phyloP scores from a whole-genome alignment of 306 rosid genomes.

The Glycyrrhiza uralensis region DNA sequence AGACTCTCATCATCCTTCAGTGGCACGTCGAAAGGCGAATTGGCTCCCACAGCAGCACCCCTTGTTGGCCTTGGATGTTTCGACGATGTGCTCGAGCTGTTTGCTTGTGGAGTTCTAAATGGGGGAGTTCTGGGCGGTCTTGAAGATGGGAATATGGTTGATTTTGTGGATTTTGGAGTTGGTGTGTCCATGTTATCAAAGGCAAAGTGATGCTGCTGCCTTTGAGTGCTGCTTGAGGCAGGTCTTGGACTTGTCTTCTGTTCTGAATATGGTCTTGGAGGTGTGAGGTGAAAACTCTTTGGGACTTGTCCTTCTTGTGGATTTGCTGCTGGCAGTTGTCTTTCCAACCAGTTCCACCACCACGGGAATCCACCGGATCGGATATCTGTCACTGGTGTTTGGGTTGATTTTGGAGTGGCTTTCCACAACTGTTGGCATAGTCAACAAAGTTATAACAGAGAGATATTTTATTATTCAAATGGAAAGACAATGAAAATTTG shows the following conservation, averaged over 20 bases:
- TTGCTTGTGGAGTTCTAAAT: slow-evolving; percentile 51
- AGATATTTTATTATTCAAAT: not conserved
- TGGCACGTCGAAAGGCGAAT: slow-evolving; percentile 59
- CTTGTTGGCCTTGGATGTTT: slow-evolving; percentile 52
- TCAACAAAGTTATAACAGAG: slow-evolving; percentile 9
- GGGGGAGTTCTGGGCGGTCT: slow-evolving; percentile 52
- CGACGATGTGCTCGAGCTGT: slow-evolving; percentile 38
- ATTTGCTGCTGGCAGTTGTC: slow-evolving; percentile 54
- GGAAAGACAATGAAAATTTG: not conserved
- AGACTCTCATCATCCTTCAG: slow-evolving; percentile 83
- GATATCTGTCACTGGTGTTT: slow-evolving; percentile 51
- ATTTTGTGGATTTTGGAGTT: slow-evolving; percentile 78
- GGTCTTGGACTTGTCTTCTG: slow-evolving; percentile 64
- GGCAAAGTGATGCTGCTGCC: slow-evolving; percentile 40
- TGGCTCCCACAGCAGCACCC: slow-evolving; percentile 44
- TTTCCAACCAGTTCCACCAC: slow-evolving; percentile 99
- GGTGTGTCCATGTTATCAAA: slow-evolving; percentile 61
- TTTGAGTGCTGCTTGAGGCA: slow-evolving; percentile 50
- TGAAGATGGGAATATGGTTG: slow-evolving; percentile 51
- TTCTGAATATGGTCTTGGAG: slow-evolving; percentile 70
- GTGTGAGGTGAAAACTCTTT: slow-evolving; percentile 72
- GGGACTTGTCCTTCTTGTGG: slow-evolving; percentile 51
- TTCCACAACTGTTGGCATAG: slow-evolving; percentile 65
- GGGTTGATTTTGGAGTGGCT: slow-evolving; percentile 68
- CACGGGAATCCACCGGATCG: slow-evolving; percentile 74